Conservation (phyloP, 2,329 filamentous ascomycete species). For the Cladosporium oxysporum region DNA sequence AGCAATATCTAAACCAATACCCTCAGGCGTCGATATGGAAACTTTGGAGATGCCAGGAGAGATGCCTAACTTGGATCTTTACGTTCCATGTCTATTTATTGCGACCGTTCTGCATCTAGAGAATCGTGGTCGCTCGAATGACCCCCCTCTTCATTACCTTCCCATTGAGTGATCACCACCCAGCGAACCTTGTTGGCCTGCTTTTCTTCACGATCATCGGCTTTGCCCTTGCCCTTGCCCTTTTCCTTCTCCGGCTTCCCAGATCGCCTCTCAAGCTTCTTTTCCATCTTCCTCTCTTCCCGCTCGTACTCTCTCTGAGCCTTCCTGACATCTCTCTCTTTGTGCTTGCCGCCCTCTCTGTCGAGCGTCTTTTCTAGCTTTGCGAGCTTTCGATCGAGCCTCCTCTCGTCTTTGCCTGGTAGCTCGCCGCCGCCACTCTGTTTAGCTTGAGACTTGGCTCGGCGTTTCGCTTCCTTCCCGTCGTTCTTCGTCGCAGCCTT, state of each 20-base stretch:
- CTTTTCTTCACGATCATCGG: constrained; percentile 25
- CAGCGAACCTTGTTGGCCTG: constrained; percentile 33
- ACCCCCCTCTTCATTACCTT: constrained; percentile 11
- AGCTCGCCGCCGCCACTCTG: neutral
- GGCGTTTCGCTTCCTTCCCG: constrained; percentile 22
- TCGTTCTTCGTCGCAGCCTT: constrained; percentile 26
- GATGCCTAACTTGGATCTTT: neutral
- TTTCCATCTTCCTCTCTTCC: neutral
- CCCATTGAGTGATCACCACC: constrained; percentile 29
- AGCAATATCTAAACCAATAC: neutral
- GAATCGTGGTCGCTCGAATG: neutral
- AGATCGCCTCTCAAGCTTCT: neutral
- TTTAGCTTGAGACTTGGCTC: constrained; percentile 17
- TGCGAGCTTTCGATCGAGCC: constrained; percentile 25
- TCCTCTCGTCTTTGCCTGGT: constrained; percentile 11
- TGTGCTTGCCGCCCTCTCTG: constrained; percentile 16
- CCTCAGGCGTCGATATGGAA: neutral
- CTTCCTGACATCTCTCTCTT: constrained; percentile 21
- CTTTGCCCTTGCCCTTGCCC: neutral
- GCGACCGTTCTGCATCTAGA: neutral
- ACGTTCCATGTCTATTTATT: neutral
- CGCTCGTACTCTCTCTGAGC: constrained; percentile 16
- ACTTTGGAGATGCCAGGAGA: neutral
- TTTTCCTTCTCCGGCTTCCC: neutral
- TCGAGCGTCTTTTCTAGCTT: constrained; percentile 23